Evolutionary conservation across 306 rosid species (phyloP).

Genomic region (Lagenaria siceraria): DNA sequence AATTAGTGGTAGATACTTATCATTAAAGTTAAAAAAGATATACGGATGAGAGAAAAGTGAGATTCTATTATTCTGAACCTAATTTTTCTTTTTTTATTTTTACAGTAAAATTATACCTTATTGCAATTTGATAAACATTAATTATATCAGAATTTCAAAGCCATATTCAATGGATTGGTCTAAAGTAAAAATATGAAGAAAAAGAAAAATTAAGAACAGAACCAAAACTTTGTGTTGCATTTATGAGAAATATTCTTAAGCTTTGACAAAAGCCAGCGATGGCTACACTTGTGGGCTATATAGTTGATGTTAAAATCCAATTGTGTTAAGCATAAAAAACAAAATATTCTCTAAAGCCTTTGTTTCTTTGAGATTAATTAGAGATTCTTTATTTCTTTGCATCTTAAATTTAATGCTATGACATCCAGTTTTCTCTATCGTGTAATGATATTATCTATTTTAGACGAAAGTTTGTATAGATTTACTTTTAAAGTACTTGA

Average conservation of each 20-base stretch:
- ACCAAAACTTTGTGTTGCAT: slow-evolving; percentile 27
- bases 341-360: not conserved
- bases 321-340: not conserved
- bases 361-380: not conserved
- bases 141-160: slow-evolving; percentile 22
- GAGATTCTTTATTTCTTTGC: not conserved
- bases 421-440: not conserved
- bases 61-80: slow-evolving; percentile 38
- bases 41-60: not conserved
- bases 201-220: slow-evolving; percentile 1
- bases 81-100: slow-evolving; percentile 16
- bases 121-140: slow-evolving; percentile 14
- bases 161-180: slow-evolving; percentile 32
- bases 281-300: slow-evolving; percentile 46
- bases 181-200: slow-evolving; percentile 4
- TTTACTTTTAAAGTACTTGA: no score
- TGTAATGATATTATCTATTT: not conserved
- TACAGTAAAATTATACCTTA: slow-evolving; percentile 15
- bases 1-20: slow-evolving; percentile 5
- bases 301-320: not conserved
- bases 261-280: slow-evolving; percentile 56
- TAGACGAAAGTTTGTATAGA: not conserved
- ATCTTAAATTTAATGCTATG: not conserved
- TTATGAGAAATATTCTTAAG: slow-evolving; percentile 41
- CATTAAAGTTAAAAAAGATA: slow-evolving; percentile 3